Percentiles rank a stretch among this genome's conserved stretches.
Conservation (phyloP, 2,329 filamentous ascomycete genomes). For the Fragosphaeria purpurea region DNA sequence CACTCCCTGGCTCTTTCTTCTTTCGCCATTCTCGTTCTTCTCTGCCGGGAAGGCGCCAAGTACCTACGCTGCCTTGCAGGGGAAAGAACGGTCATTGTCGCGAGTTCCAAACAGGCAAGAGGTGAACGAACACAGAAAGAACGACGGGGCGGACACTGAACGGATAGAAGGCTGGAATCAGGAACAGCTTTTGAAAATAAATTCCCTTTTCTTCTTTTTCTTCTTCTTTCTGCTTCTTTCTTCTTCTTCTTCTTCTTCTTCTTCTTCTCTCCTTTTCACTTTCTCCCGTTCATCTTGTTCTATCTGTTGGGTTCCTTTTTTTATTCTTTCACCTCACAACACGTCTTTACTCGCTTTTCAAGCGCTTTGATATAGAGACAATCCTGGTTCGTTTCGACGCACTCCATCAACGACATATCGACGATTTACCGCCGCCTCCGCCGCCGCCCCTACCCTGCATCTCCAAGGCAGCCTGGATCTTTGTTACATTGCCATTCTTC, state of each 20-base stretch:
- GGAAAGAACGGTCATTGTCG: not conserved
- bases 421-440: no score
- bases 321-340: not conserved
- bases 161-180: no score
- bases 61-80: no score
- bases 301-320: not conserved
- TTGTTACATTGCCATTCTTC: not conserved
- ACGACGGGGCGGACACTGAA: not conserved
- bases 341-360: no score
- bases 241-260: not conserved
- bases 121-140: not conserved
- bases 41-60: not conserved
- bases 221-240: not conserved
- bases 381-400: no score
- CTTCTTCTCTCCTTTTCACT: not conserved
- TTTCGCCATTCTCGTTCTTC: conserved; percentile 2
- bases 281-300: not conserved
- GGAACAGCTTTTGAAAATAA: no score
- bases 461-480: not conserved
- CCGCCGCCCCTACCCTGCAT: no score
- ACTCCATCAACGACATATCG: no score
- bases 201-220: not conserved
- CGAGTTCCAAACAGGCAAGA: not conserved
- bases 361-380: no score
- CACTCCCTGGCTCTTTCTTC: not conserved